Evolutionary conservation across 1,284 basidiomycete species (phyloP).

Genomic region (Rhodofomes roseus): DNA sequence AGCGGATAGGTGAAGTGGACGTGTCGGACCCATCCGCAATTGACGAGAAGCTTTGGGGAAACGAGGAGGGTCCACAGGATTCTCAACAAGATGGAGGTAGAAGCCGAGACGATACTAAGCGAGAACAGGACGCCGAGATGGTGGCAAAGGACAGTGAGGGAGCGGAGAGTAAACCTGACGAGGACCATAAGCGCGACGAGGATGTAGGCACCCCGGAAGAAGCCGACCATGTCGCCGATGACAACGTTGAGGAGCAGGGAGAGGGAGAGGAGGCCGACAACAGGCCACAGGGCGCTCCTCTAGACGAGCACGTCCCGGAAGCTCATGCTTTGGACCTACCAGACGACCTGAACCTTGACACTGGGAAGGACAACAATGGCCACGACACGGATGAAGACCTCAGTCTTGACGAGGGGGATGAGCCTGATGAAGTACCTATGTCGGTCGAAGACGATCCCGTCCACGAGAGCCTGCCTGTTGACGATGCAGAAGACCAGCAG

Average conservation of each 20-base stretch:
- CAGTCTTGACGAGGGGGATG: slow-evolving; percentile 39
- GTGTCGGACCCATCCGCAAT: slow-evolving; percentile 83
- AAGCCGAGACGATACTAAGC: slow-evolving; percentile 49
- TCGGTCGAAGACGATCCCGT: slow-evolving; percentile 16
- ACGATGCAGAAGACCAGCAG: slow-evolving; percentile 5
- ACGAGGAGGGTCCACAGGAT: slow-evolving; percentile 57
- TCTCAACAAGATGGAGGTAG: slow-evolving; percentile 50
- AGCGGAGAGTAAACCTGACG: slow-evolving; percentile 29
- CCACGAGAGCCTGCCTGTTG: slow-evolving; percentile 20
- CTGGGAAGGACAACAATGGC: slow-evolving; percentile 33
- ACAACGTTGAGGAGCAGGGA: slow-evolving; percentile 48
- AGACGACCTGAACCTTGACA: slow-evolving; percentile 71
- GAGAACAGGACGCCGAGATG: slow-evolving; percentile 62
- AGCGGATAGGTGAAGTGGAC: slow-evolving; percentile 84
- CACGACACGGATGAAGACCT: slow-evolving; percentile 41
- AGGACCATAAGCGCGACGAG: slow-evolving; percentile 24
- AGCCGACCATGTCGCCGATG: slow-evolving; percentile 77
- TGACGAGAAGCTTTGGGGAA: slow-evolving; percentile 97
- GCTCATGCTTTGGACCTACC: slow-evolving; percentile 81
- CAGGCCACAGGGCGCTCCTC: slow-evolving; percentile 56
- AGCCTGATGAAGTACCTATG: slow-evolving; percentile 35
- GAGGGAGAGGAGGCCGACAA: slow-evolving; percentile 34
- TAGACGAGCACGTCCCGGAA: slow-evolving; percentile 72
- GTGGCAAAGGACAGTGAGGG: slow-evolving; percentile 74
- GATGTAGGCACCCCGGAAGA: slow-evolving; percentile 18